Conservation (phyloP, 495 filamentous ascomycete species). For the Cenococcum geophilum region DNA sequence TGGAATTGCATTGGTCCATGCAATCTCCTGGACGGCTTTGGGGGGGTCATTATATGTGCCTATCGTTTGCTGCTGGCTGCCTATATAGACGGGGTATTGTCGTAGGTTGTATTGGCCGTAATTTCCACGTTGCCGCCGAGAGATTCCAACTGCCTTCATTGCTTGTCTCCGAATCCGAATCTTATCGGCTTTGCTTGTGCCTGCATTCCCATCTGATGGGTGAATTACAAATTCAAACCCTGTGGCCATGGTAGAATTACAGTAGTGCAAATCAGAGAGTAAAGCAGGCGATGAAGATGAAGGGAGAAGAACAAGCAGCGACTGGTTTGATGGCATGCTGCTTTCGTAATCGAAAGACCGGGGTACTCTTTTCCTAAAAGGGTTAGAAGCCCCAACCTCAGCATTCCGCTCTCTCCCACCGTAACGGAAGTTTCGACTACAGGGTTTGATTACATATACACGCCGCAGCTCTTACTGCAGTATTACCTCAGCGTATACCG, state of each 20-base stretch:
- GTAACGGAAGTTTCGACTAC: too few relatives aligned
- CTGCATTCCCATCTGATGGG: background rate
- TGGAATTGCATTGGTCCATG: conserved; percentile 14
- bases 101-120: conserved; percentile 35
- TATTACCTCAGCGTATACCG: too few relatives aligned
- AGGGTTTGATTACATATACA: too few relatives aligned
- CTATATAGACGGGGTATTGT: conserved; percentile 31
- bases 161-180: conserved; percentile 37
- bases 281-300: too few relatives aligned
- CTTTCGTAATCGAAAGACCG: too few relatives aligned
- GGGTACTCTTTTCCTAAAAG: too few relatives aligned
- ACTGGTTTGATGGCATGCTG: too few relatives aligned
- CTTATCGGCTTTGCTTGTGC: background rate
- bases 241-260: background rate
- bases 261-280: background rate
- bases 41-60: background rate
- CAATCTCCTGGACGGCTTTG: background rate
- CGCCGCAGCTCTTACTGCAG: too few relatives aligned
- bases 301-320: too few relatives aligned
- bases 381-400: too few relatives aligned
- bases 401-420: too few relatives aligned
- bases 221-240: background rate
- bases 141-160: conserved; percentile 37
- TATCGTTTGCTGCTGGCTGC: background rate
- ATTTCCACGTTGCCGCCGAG: conserved; percentile 28